Percentiles rank a stretch among this genome's conserved stretches.
Conservation (phyloP, 2,329 filamentous ascomycete genomes). For the Zymoseptoria crescenta region DNA sequence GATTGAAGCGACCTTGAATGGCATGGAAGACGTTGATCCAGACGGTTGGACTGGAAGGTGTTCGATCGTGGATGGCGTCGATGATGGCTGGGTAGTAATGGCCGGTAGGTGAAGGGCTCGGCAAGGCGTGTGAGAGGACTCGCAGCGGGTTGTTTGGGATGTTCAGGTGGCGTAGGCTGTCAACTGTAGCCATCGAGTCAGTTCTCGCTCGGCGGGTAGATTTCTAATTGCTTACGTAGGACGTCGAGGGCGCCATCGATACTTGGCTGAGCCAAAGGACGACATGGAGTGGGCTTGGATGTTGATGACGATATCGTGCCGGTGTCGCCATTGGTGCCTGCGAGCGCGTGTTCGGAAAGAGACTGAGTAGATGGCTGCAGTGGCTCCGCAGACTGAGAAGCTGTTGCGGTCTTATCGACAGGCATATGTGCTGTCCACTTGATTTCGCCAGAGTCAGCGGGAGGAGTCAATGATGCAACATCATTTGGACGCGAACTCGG, state of each 20-base stretch:
- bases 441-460: conserved; percentile 35
- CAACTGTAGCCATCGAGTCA: conserved; percentile 26
- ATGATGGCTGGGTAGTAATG: conserved; percentile 50
- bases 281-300: neutral
- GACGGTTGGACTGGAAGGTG: conserved; percentile 43
- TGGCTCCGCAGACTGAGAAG: neutral
- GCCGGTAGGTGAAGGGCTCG: conserved; percentile 44
- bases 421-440: conserved; percentile 27
- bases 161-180: conserved; percentile 29
- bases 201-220: neutral
- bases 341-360: neutral
- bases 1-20: conserved; percentile 53
- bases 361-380: neutral
- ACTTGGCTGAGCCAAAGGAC: conserved; percentile 12
- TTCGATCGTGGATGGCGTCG: conserved; percentile 46
- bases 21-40: conserved; percentile 60
- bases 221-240: conserved; percentile 20
- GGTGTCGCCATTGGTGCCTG: neutral
- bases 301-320: neutral
- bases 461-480: conserved; percentile 40
- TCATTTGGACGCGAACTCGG: conserved; percentile 24
- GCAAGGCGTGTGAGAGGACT: conserved; percentile 54
- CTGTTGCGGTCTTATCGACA: neutral
- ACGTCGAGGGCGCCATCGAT: conserved; percentile 22
- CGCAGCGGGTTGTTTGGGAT: conserved; percentile 39